Evolutionary conservation across 73 alveolate species (phyloP).

Genomic region (Blepharisma stoltei): DNA sequence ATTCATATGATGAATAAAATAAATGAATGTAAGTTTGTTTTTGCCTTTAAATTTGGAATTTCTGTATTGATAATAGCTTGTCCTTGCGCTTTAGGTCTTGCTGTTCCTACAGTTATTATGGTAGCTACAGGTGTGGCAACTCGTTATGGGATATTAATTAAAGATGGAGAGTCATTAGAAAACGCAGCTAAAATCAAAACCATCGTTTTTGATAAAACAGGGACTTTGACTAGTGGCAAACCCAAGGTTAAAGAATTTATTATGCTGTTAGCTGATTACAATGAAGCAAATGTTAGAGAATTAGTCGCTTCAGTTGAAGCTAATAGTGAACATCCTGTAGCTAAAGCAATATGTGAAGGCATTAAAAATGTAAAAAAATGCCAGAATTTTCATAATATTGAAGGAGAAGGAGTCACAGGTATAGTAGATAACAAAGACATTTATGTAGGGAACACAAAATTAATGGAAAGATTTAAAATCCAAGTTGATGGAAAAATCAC

Average conservation of each 20-base stretch:
- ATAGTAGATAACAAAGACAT: conserved; percentile 2
- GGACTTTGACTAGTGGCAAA: conserved; percentile 83
- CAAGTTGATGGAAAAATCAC: conserved; percentile 4
- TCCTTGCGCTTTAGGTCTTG: conserved; percentile 98
- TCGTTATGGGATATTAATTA: conserved; percentile 74
- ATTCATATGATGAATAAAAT: conserved; percentile 38
- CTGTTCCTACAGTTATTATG: conserved; percentile 98
- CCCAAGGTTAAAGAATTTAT: conserved; percentile 49
- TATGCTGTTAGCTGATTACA: conserved; percentile 37
- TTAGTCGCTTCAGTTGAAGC: conserved; percentile 42
- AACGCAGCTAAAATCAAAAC: conserved; percentile 58
- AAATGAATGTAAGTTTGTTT: conserved; percentile 40
- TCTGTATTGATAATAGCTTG: conserved; percentile 80
- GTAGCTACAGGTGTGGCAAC: conserved; percentile 93
- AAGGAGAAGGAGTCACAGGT: conserved; percentile 68
- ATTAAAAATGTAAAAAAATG: conserved; percentile 19
- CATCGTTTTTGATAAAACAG: conserved; percentile 94
- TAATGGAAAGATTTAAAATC: conserved; percentile 28
- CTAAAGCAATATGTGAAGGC: conserved; percentile 51
- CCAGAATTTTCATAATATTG: conserved; percentile 47
- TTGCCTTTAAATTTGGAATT: conserved; percentile 59
- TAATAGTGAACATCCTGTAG: conserved; percentile 68
- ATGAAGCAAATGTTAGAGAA: conserved; percentile 31
- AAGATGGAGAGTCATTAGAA: conserved; percentile 86
- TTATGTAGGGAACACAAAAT: conserved; percentile 50